phyloP scores from a whole-genome alignment of 2,329 filamentous ascomycete species.

The Pseudophaeomoniella oleicola region DNA sequence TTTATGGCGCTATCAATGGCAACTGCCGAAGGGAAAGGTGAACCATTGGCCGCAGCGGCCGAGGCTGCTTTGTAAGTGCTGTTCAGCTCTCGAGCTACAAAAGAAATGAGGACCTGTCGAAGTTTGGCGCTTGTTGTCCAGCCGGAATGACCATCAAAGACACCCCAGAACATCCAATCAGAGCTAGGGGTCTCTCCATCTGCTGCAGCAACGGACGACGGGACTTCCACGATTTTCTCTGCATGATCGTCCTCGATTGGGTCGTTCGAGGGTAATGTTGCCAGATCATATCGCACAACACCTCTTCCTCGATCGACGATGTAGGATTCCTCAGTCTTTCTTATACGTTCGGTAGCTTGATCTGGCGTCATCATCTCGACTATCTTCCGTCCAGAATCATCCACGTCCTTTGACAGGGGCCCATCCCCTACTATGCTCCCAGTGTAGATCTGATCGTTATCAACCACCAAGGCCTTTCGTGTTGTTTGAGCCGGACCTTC shows the following conservation, averaged over 20 bases:
- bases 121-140: conserved; percentile 98
- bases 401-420: conserved; percentile 75
- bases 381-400: conserved; percentile 70
- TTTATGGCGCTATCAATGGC: conserved; percentile 87
- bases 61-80: conserved; percentile 66
- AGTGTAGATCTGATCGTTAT: conserved; percentile 80
- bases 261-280: conserved; percentile 89
- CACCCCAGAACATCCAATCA: conserved; percentile 99
- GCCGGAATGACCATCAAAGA: conserved; percentile 93
- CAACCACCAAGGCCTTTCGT: conserved; percentile 65
- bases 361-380: conserved; percentile 95
- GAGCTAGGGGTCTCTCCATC: conserved; percentile 43
- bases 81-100: conserved; percentile 86
- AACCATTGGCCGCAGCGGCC: conserved; percentile 32
- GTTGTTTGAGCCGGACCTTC: neutral
- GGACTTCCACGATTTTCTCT: conserved; percentile 92
- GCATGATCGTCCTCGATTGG: conserved; percentile 97
- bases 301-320: conserved; percentile 77
- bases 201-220: conserved; percentile 41
- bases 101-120: conserved; percentile 80
- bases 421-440: conserved; percentile 73
- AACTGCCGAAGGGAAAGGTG: conserved; percentile 56
- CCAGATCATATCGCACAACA: conserved; percentile 86
- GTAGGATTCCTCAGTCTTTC: conserved; percentile 84
- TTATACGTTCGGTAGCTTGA: conserved; percentile 78